Conservation (phyloP, 345 rosid species). For the Anastatica hierochuntica region DNA sequence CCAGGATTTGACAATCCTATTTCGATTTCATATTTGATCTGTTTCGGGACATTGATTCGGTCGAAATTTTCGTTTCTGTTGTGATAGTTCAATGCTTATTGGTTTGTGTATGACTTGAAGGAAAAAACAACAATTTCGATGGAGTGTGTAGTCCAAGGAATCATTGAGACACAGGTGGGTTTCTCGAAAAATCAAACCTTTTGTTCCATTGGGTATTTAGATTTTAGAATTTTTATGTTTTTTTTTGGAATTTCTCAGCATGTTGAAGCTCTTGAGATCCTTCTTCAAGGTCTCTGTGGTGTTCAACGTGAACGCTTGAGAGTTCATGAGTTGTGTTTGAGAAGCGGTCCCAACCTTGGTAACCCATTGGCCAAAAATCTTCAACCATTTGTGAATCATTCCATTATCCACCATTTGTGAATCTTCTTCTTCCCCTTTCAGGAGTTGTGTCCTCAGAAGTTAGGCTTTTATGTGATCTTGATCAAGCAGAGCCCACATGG, state of each 20-base stretch:
- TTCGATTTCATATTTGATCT: too few species aligned
- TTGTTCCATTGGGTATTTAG: too few species aligned
- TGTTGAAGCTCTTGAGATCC: slow-evolving; percentile 98
- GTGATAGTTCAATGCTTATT: too few species aligned
- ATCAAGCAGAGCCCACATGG: slow-evolving; percentile 81
- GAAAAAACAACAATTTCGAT: slow-evolving; percentile 11
- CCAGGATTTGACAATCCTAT: too few species aligned
- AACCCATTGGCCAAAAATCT: background rate
- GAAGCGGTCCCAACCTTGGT: slow-evolving; percentile 77
- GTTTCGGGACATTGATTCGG: too few species aligned
- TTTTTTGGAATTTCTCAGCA: slow-evolving; percentile 32
- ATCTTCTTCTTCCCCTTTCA: too few species aligned
- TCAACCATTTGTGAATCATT: background rate
- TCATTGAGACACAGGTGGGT: slow-evolving; percentile 61
- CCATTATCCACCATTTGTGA: background rate
- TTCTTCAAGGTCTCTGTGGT: slow-evolving; percentile 96
- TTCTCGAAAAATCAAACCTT: background rate
- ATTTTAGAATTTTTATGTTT: background rate
- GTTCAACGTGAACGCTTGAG: slow-evolving; percentile 76
- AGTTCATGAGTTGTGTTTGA: slow-evolving; percentile 83
- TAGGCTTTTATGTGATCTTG: slow-evolving; percentile 84
- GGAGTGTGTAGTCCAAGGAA: slow-evolving; percentile 79
- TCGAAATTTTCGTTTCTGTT: too few species aligned
- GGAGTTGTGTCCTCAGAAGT: slow-evolving; percentile 70
- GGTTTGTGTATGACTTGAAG: slow-evolving; percentile 8